Evolutionary conservation across 495 filamentous ascomycete species (phyloP).

Genomic region (Acidomyces sp.): DNA sequence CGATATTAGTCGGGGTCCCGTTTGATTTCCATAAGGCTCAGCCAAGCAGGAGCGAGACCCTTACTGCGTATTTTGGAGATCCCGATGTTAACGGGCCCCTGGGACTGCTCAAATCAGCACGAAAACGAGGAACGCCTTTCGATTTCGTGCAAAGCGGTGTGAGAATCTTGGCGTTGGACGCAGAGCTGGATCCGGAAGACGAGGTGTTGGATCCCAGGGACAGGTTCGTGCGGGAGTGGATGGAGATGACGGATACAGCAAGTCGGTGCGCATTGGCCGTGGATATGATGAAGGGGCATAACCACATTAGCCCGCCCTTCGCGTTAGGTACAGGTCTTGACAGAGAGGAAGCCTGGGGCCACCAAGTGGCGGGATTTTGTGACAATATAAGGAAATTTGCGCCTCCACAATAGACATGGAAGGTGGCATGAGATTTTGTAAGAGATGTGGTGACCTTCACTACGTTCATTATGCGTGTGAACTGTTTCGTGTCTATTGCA

Average conservation of each 20-base stretch:
- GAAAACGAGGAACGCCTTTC: slow-evolving; percentile 17
- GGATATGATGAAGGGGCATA: slow-evolving; percentile 30
- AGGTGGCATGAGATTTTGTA: too few relatives aligned
- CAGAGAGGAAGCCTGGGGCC: slow-evolving; percentile 32
- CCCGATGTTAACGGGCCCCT: slow-evolving; percentile 22
- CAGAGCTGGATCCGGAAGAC: slow-evolving; percentile 31
- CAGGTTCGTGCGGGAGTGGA: slow-evolving; percentile 27
- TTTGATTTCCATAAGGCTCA: slow-evolving; percentile 24
- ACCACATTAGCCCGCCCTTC: slow-evolving; percentile 32
- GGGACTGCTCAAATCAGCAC: slow-evolving; percentile 24
- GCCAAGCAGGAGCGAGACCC: slow-evolving; percentile 15
- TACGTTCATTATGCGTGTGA: too few relatives aligned
- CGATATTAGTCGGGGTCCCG: slow-evolving; percentile 28
- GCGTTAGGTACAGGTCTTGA: slow-evolving; percentile 28
- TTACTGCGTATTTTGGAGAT: slow-evolving; percentile 19
- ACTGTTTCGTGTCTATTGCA: too few relatives aligned
- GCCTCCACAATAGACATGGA: background rate
- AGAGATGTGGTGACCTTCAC: too few relatives aligned
- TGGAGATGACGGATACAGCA: slow-evolving; percentile 3
- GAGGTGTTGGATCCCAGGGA: slow-evolving; percentile 25
- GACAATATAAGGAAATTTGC: slow-evolving; percentile 10
- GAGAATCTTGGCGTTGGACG: slow-evolving; percentile 26
- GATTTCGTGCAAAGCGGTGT: slow-evolving; percentile 17
- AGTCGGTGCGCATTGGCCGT: slow-evolving; percentile 21
- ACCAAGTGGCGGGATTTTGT: slow-evolving; percentile 8